Base-by-base conservation (phyloP, 208 protist species). In the Acanthamoeba lenticulata region DNA sequence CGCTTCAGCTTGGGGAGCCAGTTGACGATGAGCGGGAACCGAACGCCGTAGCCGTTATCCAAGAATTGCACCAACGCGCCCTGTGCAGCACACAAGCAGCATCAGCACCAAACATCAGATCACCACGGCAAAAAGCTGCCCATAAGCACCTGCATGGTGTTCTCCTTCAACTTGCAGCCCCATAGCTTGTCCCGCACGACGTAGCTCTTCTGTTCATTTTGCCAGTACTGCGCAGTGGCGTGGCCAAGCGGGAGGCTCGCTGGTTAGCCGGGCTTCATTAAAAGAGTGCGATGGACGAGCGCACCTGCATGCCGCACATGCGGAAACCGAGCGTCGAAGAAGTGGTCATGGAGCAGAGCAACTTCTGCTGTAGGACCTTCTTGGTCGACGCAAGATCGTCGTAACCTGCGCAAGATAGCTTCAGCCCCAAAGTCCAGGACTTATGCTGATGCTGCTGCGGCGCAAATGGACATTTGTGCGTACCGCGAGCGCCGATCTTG, bases 41-140 rank as follows among this genome's bases (percentile, higher is more conserved):
- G 77, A 32, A 86, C 77, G 5, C 45, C 77, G 29, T 86, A 21
- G 27, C 77, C 77, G 44, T 86, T 86, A 24, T 86, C 77, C 77
- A 86, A 6, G 27, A 86, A 86, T 57, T 86, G 77, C 45, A 86
- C 77, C 77, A 86, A 86, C 77, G 77, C 77, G 40, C 77, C 77
- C 45, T 77, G 65, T 5, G 21, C 11, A 60, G 52, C 21, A 21
- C 21, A 21, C 11, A n/a, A n/a, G n/a, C n/a, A n/a, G n/a, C n/a
- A 62, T 13, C 0, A 1, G 0, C 7, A n/a, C 24, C 29, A 15
- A 62, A 24, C 55, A 62, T 62, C 5, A 15, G 9, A 52, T 52
- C 47, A 52, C 47, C 13, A 69, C 60, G 29, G 6, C 6, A 5
- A 27, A 72, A n/a, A 72, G 32, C 0, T 5, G 32, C 32, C 32